These are phyloP conservation scores for Talaromyces verruculosus DNA, from an alignment of 2,329 filamentous ascomycete genomes.

Conservation along the genomic window DNA sequence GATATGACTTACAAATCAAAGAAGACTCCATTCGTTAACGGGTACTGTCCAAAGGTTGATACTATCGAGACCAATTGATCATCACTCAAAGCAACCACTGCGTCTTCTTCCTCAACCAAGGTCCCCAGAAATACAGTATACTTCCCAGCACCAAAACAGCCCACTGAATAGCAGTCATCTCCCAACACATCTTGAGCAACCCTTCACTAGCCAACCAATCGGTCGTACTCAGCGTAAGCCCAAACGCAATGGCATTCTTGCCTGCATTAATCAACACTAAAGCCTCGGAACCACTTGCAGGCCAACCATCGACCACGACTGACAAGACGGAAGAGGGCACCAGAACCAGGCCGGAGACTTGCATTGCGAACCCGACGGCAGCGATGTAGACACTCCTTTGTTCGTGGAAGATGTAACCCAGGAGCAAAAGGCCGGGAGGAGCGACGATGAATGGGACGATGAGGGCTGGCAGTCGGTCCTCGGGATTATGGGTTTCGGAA, in stretches of 20 bases:
- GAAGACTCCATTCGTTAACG: too few relatives aligned
- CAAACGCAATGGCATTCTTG: constrained; percentile 32
- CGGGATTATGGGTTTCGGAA: constrained; percentile 39
- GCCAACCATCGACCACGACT: constrained; percentile 37
- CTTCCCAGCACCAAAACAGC: constrained; percentile 32
- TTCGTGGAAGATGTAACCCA: constrained; percentile 32
- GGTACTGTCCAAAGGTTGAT: not conserved
- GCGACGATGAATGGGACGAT: constrained; percentile 40
- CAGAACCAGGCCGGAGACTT: constrained; percentile 31
- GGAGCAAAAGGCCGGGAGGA: constrained; percentile 36
- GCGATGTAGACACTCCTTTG: constrained; percentile 29
- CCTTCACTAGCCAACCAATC: constrained; percentile 33
- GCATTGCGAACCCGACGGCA: constrained; percentile 33
- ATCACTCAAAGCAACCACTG: not conserved
- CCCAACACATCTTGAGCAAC: constrained; percentile 38
- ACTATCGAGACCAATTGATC: not conserved
- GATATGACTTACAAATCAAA: too few relatives aligned
- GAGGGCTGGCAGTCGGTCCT: constrained; percentile 42
- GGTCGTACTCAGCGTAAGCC: constrained; percentile 30
- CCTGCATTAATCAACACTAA: constrained; percentile 37
- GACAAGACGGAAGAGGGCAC: constrained; percentile 39
- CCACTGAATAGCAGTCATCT: constrained; percentile 39
- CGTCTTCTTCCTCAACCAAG: constrained; percentile 24
- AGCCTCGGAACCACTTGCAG: constrained; percentile 33
- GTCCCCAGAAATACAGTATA: constrained; percentile 35